A percentile compares a stretch with the other conserved stretches of the same genome.
phyloP scores from a whole-genome alignment of 2,329 filamentous ascomycete genomes.

The Aspergillus arachidicola region DNA sequence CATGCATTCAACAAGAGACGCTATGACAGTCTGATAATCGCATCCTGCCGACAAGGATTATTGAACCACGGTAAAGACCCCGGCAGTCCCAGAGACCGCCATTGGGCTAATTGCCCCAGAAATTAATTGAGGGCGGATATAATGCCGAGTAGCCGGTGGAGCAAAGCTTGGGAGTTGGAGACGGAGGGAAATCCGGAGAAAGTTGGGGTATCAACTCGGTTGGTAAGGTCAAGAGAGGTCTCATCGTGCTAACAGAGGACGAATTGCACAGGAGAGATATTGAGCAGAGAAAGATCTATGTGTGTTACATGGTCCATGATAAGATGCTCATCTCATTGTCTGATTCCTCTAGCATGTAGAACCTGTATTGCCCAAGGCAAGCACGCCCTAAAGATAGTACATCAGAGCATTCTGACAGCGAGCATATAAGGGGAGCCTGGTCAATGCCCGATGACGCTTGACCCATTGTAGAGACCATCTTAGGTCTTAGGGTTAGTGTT shows the following conservation, averaged over 20 bases:
- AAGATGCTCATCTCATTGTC: not conserved
- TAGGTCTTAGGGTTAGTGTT: not conserved
- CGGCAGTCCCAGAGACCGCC: conserved; percentile 3
- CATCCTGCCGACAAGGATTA: conserved; percentile 5
- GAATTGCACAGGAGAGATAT: too few relatives aligned
- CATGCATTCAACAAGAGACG: conserved; percentile 9
- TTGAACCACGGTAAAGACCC: conserved; percentile 19
- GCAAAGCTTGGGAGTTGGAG: conserved; percentile 8
- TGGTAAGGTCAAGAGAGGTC: not conserved
- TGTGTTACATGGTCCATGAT: not conserved
- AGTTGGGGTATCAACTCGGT: not conserved
- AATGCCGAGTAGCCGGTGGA: conserved; percentile 20
- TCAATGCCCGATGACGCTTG: not conserved
- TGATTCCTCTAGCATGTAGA: not conserved
- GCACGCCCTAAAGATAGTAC: too few relatives aligned
- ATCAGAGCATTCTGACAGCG: too few relatives aligned
- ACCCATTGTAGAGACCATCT: not conserved
- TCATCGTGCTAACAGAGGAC: not conserved
- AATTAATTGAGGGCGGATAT: conserved; percentile 6
- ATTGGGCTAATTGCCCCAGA: conserved; percentile 13
- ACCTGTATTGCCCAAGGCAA: not conserved
- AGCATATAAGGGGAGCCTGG: too few relatives aligned
- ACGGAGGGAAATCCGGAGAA: conserved; percentile 6
- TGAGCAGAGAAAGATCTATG: not conserved
- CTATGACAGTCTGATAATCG: conserved; percentile 3